Base-by-base conservation (phyloP, 768 basidiomycete species). In the Fomitopsis serialis region DNA sequence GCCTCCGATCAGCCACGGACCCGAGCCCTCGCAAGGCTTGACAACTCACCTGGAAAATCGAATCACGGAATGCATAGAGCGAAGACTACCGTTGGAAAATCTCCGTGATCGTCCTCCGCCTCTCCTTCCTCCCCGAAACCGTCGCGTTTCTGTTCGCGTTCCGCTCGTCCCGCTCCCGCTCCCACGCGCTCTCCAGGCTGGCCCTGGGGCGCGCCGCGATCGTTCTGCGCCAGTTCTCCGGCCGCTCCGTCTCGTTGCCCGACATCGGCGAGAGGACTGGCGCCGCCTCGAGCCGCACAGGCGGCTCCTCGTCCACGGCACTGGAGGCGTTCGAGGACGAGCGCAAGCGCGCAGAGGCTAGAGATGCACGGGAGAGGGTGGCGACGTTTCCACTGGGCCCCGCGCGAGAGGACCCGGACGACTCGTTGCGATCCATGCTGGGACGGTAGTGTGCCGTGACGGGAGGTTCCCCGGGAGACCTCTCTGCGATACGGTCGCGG, bases 341-440 rank as follows among this genome's bases (percentile, higher is more conserved):
- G 63, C 75, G 63, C 62, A 67, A 65, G 34, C 68, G 64, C 49
- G 68, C 72, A 27, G 81, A 72, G 25, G 76, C 42, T 10, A 84
- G 72, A 2, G 81, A 72, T 0, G 87, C 82, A 1, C 81, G 78
- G 5, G 86, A 87, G 63, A 89, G 87, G 2, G 83, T 84, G 5
- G 82, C 79, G 50, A 73, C 74, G 40, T 65, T 69, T 19, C 77
- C 70, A 2, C 67, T 52, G 10, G 63, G 61, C 75, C 44, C 74
- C 70, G 17, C 22, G 15, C 51, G 48, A 17, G 21, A 8, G 11
- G 50, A 52, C 8, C 42, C 29, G 50, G 68, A 71, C 0, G 83
- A 85, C 19, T 78, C 73, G n/a, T 72, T 72, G 22, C 80, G 73
- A 17, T 70, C 62, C 27, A 82, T 27, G 54, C 68, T 69, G 27